Evolutionary conservation across 1,284 basidiomycete genomes (phyloP).

Genomic region (Leccinum olivaceoglutinosum): DNA sequence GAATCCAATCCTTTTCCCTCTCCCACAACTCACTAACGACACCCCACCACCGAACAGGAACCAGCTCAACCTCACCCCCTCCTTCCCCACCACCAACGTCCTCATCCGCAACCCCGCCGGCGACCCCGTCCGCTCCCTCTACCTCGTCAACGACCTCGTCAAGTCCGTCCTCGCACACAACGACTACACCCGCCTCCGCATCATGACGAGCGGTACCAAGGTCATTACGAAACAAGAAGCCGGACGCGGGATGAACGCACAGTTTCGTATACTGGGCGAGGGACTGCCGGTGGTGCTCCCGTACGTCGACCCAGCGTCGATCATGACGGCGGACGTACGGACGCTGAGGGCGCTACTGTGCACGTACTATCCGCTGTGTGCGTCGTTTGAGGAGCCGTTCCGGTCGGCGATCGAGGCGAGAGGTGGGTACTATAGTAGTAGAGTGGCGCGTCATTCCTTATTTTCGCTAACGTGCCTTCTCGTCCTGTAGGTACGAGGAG

Average conservation of each 20-base stretch:
- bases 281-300: slow-evolving; percentile 81
- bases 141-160: slow-evolving; percentile 85
- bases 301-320: slow-evolving; percentile 60
- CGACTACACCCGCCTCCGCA: slow-evolving; percentile 79
- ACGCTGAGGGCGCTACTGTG: slow-evolving; percentile 67
- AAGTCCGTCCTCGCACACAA: slow-evolving; percentile 79
- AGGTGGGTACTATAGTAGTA: slow-evolving; percentile 32
- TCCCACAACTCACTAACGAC: neutral
- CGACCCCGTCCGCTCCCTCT: slow-evolving; percentile 77
- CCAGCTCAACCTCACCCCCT: slow-evolving; percentile 68
- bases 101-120: slow-evolving; percentile 87
- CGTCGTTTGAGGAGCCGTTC: slow-evolving; percentile 59
- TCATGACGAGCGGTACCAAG: slow-evolving; percentile 91
- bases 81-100: slow-evolving; percentile 73
- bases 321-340: slow-evolving; percentile 57
- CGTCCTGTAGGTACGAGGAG: slow-evolving; percentile 54
- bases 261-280: slow-evolving; percentile 81
- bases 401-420: slow-evolving; percentile 41
- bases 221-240: slow-evolving; percentile 69
- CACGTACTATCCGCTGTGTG: slow-evolving; percentile 74
- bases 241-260: slow-evolving; percentile 47
- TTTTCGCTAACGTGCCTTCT: neutral
- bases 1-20: slow-evolving; percentile 3
- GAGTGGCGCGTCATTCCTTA: neutral
- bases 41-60: slow-evolving; percentile 37